Evolutionary conservation across 768 basidiomycete genomes (phyloP).

Genomic region (Mycena belliarum): DNA sequence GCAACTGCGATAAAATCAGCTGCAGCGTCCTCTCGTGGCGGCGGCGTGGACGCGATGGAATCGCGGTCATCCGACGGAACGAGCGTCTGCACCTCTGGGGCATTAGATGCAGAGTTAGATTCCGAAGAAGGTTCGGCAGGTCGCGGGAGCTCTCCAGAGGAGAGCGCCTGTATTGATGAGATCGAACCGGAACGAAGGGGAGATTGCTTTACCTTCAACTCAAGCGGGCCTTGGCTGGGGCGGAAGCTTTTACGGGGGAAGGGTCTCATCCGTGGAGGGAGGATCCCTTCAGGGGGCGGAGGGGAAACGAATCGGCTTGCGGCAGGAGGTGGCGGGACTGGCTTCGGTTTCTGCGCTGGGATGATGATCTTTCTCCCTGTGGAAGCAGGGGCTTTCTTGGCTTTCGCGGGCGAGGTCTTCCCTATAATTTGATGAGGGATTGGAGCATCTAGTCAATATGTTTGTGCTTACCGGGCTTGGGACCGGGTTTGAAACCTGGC

Average conservation of each 20-base stretch:
- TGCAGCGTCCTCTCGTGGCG: neutral
- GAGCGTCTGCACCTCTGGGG: neutral
- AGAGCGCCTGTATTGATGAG: conserved; percentile 3
- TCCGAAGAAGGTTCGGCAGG: neutral
- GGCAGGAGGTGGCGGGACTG: conserved; percentile 1
- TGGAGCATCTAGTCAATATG: neutral
- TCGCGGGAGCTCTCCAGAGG: neutral
- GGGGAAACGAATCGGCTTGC: conserved; percentile 13
- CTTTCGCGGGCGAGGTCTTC: conserved; percentile 14
- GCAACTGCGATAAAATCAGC: neutral
- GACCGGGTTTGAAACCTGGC: neutral
- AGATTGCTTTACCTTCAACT: conserved; percentile 11
- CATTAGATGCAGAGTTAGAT: neutral
- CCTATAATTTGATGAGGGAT: neutral
- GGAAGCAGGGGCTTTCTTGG: conserved; percentile 4
- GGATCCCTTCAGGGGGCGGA: conserved; percentile 18
- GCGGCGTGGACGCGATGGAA: conserved; percentile 3
- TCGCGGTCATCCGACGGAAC: neutral
- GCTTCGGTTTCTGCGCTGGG: conserved; percentile 15
- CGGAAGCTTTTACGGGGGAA: conserved; percentile 13
- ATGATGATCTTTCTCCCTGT: conserved; percentile 11
- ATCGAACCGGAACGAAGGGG: neutral
- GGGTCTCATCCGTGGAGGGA: conserved; percentile 20
- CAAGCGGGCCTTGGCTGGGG: conserved; percentile 1
- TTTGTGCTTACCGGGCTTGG: neutral